Evolutionary conservation across 2,329 filamentous ascomycete genomes (phyloP).

Genomic region (Aspergillus sclerotialis): DNA sequence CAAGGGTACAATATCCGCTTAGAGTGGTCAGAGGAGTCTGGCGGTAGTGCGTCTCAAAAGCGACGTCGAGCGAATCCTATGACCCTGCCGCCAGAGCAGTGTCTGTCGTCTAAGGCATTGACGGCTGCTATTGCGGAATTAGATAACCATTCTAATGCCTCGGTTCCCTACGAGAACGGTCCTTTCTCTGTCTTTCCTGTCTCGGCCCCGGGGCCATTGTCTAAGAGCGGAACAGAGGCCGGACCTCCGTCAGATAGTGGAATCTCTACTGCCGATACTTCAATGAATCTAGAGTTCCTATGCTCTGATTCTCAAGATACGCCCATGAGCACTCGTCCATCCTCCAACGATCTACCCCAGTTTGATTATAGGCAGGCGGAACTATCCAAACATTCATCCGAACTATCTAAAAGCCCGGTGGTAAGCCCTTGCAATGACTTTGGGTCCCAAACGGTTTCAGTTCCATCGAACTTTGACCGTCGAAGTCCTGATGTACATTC

Average conservation of each 20-base stretch:
- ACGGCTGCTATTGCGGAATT: conserved; percentile 11
- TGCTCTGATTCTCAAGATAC: not conserved
- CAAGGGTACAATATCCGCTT: conserved; percentile 16
- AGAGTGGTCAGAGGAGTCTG: conserved; percentile 8
- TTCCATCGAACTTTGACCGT: no score
- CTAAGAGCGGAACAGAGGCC: not conserved
- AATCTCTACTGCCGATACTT: not conserved
- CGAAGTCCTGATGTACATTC: no score
- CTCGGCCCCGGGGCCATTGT: not conserved
- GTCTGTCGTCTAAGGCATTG: conserved; percentile 11
- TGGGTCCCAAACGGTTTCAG: no score
- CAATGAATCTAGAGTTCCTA: not conserved
- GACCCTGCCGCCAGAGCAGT: not conserved
- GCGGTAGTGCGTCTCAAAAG: not conserved
- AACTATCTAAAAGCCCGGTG: no score
- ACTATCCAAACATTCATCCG: no score
- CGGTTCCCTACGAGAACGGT: conserved; percentile 4
- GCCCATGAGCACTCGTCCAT: no score
- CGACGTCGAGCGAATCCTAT: not conserved
- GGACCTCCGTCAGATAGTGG: not conserved
- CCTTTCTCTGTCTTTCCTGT: conserved; percentile 18
- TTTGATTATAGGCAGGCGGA: no score
- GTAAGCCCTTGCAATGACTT: no score
- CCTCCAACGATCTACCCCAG: no score
- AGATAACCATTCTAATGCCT: conserved; percentile 10